A percentile compares a stretch with the other conserved stretches of the same genome.
Conservation (phyloP, 2,329 filamentous ascomycete species). For the Ophiostoma sp. region DNA sequence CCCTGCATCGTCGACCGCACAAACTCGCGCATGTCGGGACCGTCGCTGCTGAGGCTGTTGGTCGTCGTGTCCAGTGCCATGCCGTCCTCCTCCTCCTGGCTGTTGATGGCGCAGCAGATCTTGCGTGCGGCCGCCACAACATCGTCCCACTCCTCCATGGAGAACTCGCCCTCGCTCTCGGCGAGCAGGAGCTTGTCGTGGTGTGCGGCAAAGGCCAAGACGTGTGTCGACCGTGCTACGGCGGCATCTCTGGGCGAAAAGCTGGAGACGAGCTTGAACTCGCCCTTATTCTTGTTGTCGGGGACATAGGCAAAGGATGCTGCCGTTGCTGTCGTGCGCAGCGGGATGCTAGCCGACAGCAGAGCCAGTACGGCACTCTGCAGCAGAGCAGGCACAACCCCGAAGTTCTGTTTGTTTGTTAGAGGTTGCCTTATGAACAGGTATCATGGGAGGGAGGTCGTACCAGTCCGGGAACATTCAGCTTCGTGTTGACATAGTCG, state of each 20-base stretch:
- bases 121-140: slow-evolving; percentile 59
- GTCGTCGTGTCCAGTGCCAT: not conserved
- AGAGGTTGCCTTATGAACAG: not conserved
- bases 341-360: slow-evolving; percentile 70
- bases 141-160: slow-evolving; percentile 67
- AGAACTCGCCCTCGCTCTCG: slow-evolving; percentile 78
- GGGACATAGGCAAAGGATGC: slow-evolving; percentile 59
- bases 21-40: slow-evolving; percentile 53
- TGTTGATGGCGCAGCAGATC: slow-evolving; percentile 50
- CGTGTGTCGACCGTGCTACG: slow-evolving; percentile 66
- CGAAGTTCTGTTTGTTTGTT: slow-evolving; percentile 57
- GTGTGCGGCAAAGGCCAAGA: slow-evolving; percentile 72
- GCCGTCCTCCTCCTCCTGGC: slow-evolving; percentile 24
- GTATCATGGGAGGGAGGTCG: not conserved
- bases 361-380: slow-evolving; percentile 74
- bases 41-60: slow-evolving; percentile 44
- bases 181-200: slow-evolving; percentile 67
- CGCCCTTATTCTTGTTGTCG: slow-evolving; percentile 33
- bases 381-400: slow-evolving; percentile 73
- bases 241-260: slow-evolving; percentile 60
- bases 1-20: slow-evolving; percentile 56
- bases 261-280: slow-evolving; percentile 44
- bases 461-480: slow-evolving; percentile 57
- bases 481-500: slow-evolving; percentile 56
- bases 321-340: slow-evolving; percentile 66